These are phyloP conservation scores for Podaxis rugospora DNA, from an alignment of 768 basidiomycete species.

Conservation along the genomic window DNA sequence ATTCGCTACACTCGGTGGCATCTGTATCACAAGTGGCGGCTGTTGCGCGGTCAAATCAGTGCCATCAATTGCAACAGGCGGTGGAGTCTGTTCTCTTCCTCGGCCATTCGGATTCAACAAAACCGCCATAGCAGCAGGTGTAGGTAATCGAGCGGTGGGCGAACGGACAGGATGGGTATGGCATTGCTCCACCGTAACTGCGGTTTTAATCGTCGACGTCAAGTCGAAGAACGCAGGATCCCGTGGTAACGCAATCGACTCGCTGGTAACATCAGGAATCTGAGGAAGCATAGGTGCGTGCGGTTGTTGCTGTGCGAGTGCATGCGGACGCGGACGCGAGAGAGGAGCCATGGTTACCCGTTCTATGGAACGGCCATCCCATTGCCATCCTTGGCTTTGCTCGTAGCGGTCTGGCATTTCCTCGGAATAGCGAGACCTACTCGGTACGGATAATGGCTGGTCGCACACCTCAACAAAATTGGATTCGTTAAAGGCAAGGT, in stretches of 20 bases:
- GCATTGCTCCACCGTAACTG: slow-evolving; percentile 5
- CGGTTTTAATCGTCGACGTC: slow-evolving; percentile 11
- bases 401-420: slow-evolving; percentile 32
- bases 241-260: slow-evolving; percentile 1
- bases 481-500: slow-evolving; percentile 37
- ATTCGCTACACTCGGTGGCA: slow-evolving; percentile 1
- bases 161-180: slow-evolving; percentile 21
- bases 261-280: neutral
- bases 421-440: slow-evolving; percentile 33
- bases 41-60: slow-evolving; percentile 12
- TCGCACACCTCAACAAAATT: slow-evolving; percentile 10
- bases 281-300: slow-evolving; percentile 13
- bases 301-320: slow-evolving; percentile 2
- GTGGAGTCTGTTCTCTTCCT: slow-evolving; percentile 25
- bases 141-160: slow-evolving; percentile 37
- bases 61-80: slow-evolving; percentile 2
- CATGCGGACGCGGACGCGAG: slow-evolving; percentile 6
- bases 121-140: slow-evolving; percentile 44
- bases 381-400: slow-evolving; percentile 15
- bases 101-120: slow-evolving; percentile 32
- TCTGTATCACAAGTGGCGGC: neutral
- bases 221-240: slow-evolving; percentile 6
- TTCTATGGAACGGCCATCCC: slow-evolving; percentile 3
- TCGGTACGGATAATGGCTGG: neutral
- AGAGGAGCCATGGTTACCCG: slow-evolving; percentile 16